Evolutionary conservation across 805 yeast species (phyloP), one percentile per base, ranked within the genome.

Genomic region (Myxozyma kluyveri): DNA sequence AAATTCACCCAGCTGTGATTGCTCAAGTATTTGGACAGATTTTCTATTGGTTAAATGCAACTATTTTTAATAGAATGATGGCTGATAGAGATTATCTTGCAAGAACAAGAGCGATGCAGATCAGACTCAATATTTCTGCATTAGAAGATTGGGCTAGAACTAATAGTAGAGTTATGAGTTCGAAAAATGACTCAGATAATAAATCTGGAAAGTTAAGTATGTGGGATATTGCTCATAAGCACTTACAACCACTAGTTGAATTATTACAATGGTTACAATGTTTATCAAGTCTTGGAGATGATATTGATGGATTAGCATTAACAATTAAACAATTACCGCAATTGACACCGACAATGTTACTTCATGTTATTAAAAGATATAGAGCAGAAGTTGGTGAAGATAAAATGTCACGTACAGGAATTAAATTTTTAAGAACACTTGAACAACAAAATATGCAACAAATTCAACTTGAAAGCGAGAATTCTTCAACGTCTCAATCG

Each of bases 121-220:
- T 93, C 42, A 74, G 97, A 49, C 76, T 93, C 49, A 93, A 93
- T 62, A 63, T 93, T 7, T 88, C 96, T 0, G 78, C 86, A 3
- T 70, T 93, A 40, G 97, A 93, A 68, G 96, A 93, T 64, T 93
- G 99, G 99, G 78, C 91, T 27, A 78, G 95, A 54, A 75, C 80
- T 4, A 84, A 83, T 60, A 80, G 82, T 62, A 72, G 77, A 59
- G 60, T 67, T 22, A 59, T 60, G 29, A 65, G 63, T 39, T 64
- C 37, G 23, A 46, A 38, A n/a, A 46, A 48, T 10, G 56, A 51
- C 17, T 52, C 53, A 5, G 49, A 52, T 17, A 24, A 58, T 1
- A 42, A 61, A 10, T 32, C 47, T 32, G 19, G 55, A 12, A 56
- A 61, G 32, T 56, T 55, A 19, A 61, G 58, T 23, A 35, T 61